Evolutionary conservation across 208 protist species (phyloP).

Genomic region (Spongospora subterranea): DNA sequence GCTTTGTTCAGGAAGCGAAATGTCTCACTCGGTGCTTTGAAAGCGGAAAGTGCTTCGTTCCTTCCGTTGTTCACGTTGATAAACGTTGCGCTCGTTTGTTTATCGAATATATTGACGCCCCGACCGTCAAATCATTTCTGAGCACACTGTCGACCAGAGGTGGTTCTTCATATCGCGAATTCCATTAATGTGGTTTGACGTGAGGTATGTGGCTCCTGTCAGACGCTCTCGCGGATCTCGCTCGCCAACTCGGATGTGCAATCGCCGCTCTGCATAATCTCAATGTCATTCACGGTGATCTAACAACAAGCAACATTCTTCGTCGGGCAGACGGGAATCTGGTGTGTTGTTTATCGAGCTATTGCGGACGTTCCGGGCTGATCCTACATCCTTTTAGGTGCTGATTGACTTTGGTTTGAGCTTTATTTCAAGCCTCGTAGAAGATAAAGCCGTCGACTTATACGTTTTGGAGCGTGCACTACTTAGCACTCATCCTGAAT

Average conservation of each 20-base stretch:
- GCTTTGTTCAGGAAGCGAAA: conserved; percentile 16
- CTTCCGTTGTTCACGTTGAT: conserved; percentile 22
- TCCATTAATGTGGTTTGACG: too few species aligned
- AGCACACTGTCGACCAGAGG: neutral
- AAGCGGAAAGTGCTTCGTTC: neutral
- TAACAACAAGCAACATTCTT: conserved; percentile 67
- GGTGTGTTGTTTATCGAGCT: neutral
- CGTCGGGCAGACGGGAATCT: conserved; percentile 56
- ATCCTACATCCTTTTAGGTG: conserved; percentile 61
- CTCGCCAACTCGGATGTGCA: conserved; percentile 57
- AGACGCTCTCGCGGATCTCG: neutral
- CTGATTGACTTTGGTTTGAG: conserved; percentile 97
- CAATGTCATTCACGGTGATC: conserved; percentile 62
- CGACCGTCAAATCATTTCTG: conserved; percentile 63
- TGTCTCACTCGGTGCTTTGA: neutral
- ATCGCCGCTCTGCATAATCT: conserved; percentile 73
- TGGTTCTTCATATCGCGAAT: neutral
- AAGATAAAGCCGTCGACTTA: conserved; percentile 97
- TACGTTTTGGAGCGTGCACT: conserved; percentile 97
- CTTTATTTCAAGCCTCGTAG: conserved; percentile 80
- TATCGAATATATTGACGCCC: conserved; percentile 73
- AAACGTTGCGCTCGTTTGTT: conserved; percentile 45
- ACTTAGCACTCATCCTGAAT: conserved; percentile 87
- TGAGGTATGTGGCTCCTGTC: too few species aligned
- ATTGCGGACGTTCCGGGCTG: neutral